Base-by-base conservation (phyloP, 2,329 filamentous ascomycete species). In the Apiospora rasikravindrae region DNA sequence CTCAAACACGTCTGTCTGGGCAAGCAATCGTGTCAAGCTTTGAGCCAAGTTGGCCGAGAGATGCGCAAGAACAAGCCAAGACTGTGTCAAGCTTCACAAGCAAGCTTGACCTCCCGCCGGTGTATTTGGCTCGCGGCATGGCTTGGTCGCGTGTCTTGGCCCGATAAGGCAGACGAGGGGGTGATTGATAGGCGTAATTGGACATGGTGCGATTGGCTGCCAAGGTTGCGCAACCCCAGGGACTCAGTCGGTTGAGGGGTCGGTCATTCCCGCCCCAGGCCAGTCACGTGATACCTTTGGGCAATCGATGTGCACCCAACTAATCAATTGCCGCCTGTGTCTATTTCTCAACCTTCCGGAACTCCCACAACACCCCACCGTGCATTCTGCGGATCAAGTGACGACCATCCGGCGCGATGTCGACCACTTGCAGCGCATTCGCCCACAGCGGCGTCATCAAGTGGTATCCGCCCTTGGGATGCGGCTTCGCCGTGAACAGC, bases 341-440 rank as follows among this genome's bases (percentile, higher is more conserved):
- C 11, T 45, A 47, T 42, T 29, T 68, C 40, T 26, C 5, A 13
- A 68, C 24, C 66, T 19, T 68, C 4, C 66, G 66, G 8, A 68
- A 68, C 66, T 68, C 66, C 66, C 66, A 68, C 42, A 68, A 26
- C 24, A n/a, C 66, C 29, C 66, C 66, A 4, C 42, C 66, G n/a
- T 68, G 66, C 24, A 26, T 47, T 14, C 66, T 33, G 16, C 66
- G 66, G 4, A n/a, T 33, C 24, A 68, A 47, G 29, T 68, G 66
- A 11, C 24, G 42, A 22, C 66, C 66, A 11, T 68, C 29, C 2
- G 3, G 11, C 11, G 66, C n/a, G 2, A 68, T n/a, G 42, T 37
- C 66, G 24, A 68, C 26, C 14, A 33, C n/a, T 14, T 47, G 13
- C 8, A 68, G 66, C 19, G 42, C 45, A 4, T 47, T 24, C 40